Evolutionary conservation across 2,329 filamentous ascomycete genomes (phyloP), one percentile per base, ranked within the genome.

Genomic region (Apiospora marii): DNA sequence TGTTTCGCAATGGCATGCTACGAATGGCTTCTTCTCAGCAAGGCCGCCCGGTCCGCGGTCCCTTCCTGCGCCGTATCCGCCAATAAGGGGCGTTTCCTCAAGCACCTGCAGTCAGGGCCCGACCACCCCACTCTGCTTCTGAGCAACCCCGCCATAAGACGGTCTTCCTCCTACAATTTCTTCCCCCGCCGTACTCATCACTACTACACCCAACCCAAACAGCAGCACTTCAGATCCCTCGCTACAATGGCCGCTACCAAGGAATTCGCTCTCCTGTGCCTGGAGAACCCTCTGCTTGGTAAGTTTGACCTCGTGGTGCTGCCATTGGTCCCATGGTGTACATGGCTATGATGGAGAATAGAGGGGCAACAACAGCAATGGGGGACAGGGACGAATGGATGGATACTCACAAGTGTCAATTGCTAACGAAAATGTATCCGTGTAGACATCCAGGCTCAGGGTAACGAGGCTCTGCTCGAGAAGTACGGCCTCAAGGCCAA

Each of bases 241-340:
- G 79, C 75, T 80, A 86, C 81, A 76, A 97, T 97, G 94, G 88
- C 93, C 81, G 84, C 92, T 78, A 82, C 84, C 79, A 93, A 95
- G 86, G 92, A 95, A 85, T 98, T 93, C 87, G 89, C 94, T 84
- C 93, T 99, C 80, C 89, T 98, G 81, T 96, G 93, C 85, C 87
- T 99, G 80, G 96, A 98, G 92, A 99, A 99, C 86, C 96, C 96
- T 84, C 92, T 99, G 79, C 93, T 99, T 80, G 96, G 93, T 95
- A 86, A 78, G 89, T 85, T 67, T 6, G 53, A 10, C 22, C 19
- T 34, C 30, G 53, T 61, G 19, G 58, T 70, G 51, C 64, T 12
- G 51, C 43, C 70, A 49, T 70, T 74, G 68, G 51, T 46, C 43
- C 41, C 22, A n/a, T 30, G 41, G 22, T 19, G 71, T 72, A 34